These are phyloP conservation scores for Diplodia intermedia DNA, from an alignment of 2,329 filamentous ascomycete species.

Conservation along the genomic window DNA sequence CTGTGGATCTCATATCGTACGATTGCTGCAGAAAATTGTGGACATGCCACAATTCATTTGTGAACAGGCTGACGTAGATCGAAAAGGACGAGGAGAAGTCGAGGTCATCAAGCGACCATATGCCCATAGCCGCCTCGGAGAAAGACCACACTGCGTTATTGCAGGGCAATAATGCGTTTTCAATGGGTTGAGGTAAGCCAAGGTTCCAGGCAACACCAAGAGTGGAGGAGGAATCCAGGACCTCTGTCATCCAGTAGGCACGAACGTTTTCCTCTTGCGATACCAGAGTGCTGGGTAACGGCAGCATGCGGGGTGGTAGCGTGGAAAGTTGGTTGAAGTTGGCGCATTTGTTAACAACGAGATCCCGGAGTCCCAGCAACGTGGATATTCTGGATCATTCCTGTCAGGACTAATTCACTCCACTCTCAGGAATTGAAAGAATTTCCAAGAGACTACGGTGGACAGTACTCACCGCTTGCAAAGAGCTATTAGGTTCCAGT, in stretches of 20 bases:
- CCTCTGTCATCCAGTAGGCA: constrained; percentile 50
- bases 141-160: constrained; percentile 41
- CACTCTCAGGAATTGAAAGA: not conserved
- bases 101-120: constrained; percentile 37
- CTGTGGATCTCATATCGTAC: constrained; percentile 38
- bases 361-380: constrained; percentile 42
- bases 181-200: constrained; percentile 35
- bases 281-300: constrained; percentile 41
- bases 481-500: constrained; percentile 46
- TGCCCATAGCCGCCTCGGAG: constrained; percentile 38
- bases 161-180: constrained; percentile 38
- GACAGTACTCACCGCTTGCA: constrained; percentile 39
- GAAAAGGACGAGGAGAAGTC: constrained; percentile 39
- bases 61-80: constrained; percentile 40
- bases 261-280: constrained; percentile 47
- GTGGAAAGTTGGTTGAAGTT: constrained; percentile 42
- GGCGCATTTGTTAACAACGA: constrained; percentile 42
- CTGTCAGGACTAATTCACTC: not conserved
- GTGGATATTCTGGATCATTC: constrained; percentile 39
- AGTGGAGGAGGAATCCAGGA: constrained; percentile 46
- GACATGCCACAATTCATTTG: constrained; percentile 40
- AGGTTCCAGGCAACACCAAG: constrained; percentile 44
- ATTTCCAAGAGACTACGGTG: not conserved
- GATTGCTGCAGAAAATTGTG: constrained; percentile 40
- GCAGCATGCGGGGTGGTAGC: constrained; percentile 40